Evolutionary conservation across 495 filamentous ascomycete species (phyloP).

Genomic region (Tuber brumale): DNA sequence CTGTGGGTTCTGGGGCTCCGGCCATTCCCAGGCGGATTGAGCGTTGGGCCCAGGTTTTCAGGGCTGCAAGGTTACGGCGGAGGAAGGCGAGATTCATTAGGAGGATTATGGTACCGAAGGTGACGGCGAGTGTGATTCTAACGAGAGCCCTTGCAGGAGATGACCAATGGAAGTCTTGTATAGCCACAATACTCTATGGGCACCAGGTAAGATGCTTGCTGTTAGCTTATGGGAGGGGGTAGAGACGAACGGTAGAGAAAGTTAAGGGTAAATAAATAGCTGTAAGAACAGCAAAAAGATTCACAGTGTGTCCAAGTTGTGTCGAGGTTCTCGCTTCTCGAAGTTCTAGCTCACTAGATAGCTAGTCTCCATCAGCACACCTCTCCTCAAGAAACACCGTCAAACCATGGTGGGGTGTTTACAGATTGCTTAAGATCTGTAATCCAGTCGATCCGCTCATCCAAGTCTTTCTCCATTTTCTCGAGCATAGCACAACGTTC

Average conservation of each 20-base stretch:
- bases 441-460: background rate
- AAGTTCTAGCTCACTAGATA: background rate
- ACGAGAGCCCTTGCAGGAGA: background rate
- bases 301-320: background rate
- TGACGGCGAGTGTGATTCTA: background rate
- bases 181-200: background rate
- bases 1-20: background rate
- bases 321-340: slow-evolving; percentile 4
- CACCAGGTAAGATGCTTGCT: background rate
- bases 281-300: slow-evolving; percentile 7
- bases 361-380: background rate
- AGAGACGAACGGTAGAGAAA: background rate
- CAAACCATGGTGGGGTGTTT: background rate
- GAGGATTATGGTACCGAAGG: background rate
- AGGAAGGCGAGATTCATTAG: background rate
- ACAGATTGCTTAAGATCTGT: background rate
- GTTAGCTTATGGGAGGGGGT: background rate
- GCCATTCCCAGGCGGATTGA: background rate
- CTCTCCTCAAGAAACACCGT: background rate
- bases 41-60: background rate
- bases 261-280: background rate
- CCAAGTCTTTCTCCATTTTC: background rate
- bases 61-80: background rate
- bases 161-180: background rate
- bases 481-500: background rate